Base-by-base conservation (phyloP, 257 asterid species). In the Pogostemon cablin region DNA sequence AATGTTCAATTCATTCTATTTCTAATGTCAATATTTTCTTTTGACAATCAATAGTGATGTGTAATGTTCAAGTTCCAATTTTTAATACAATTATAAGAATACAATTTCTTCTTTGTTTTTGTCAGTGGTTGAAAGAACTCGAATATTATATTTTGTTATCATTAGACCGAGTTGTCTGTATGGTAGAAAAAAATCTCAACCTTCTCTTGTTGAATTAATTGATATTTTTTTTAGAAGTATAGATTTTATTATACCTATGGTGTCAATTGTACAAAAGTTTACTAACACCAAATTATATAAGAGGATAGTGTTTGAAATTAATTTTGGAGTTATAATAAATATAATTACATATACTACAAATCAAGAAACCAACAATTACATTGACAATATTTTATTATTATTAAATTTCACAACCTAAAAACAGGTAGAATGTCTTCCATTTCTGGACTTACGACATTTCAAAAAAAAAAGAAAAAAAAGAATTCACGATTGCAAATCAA, bases 321-420 rank as follows among this genome's bases (percentile, higher is more conserved):
- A 25, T 25, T 25, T 25, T 25, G 32, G 32, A 25, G 1, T 25
- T 25, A 25, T 25, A 25, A 25, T 25, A 25, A 25, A 25, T 0
- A 25, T 25, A 25, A 25, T 25, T 25, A 25, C 65, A 43, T 73
- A 65, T 72, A 73, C 60, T 17, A 73, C 7, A 41, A 25, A 39
- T 49, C 39, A 25, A 44, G 37, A 46, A 32, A 63, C 57, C 40
- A 41, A 63, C 57, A 25, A 41, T 40, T 72, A 71, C 69, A 72
- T 42, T 39, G 15, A 25, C 55, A 59, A 63, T 15, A 10, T 4
- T 61, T 34, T n/a, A 11, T 25, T 25, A 68, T 61, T 43, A 68
- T 68, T 62, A 2, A 44, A 68, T 34, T 68, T 62, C 62, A 77
- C 66, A 76, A 69, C 63, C 78, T 35, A 73, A 44, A 48, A 6